Conservation (phyloP, 805 yeast genomes). For the Cyberlindnera americana region DNA sequence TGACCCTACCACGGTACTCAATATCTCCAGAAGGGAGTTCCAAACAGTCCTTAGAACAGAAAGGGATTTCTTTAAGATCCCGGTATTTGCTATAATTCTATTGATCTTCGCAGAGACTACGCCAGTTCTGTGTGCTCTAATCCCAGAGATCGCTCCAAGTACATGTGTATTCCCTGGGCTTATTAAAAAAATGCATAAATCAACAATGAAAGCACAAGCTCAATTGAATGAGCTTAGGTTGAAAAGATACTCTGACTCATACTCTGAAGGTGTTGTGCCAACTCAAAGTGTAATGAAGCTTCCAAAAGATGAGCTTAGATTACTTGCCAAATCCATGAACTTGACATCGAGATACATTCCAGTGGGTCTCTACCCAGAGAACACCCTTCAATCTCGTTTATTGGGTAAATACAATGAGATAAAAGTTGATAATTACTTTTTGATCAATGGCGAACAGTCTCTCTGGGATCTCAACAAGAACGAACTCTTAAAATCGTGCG, state of each 20-base stretch:
- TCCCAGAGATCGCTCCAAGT: constrained; percentile 56
- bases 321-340: constrained; percentile 35
- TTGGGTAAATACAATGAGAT: constrained; percentile 41
- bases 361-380: constrained; percentile 34
- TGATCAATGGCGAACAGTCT: constrained; percentile 29
- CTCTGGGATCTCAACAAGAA: constrained; percentile 44
- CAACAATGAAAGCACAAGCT: constrained; percentile 20
- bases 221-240: constrained; percentile 17
- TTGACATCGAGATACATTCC: constrained; percentile 41
- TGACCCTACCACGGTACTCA: constrained; percentile 29
- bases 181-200: constrained; percentile 31
- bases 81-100: constrained; percentile 46
- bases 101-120: constrained; percentile 51
- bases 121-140: constrained; percentile 46
- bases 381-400: constrained; percentile 34
- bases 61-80: constrained; percentile 45
- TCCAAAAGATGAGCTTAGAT: constrained; percentile 35
- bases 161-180: constrained; percentile 51
- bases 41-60: constrained; percentile 44
- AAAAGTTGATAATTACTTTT: constrained; percentile 49
- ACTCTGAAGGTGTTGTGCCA: constrained; percentile 28
- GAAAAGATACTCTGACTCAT: constrained; percentile 9
- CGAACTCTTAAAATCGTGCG: constrained; percentile 52
- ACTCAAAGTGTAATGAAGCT: constrained; percentile 47
- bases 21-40: constrained; percentile 42